A percentile compares a stretch with the other conserved stretches of the same genome.
These are phyloP conservation scores for Sphagnum tenellum DNA, from an alignment of 225 moss, liverwort and hornwort species.

Conservation along the genomic window DNA sequence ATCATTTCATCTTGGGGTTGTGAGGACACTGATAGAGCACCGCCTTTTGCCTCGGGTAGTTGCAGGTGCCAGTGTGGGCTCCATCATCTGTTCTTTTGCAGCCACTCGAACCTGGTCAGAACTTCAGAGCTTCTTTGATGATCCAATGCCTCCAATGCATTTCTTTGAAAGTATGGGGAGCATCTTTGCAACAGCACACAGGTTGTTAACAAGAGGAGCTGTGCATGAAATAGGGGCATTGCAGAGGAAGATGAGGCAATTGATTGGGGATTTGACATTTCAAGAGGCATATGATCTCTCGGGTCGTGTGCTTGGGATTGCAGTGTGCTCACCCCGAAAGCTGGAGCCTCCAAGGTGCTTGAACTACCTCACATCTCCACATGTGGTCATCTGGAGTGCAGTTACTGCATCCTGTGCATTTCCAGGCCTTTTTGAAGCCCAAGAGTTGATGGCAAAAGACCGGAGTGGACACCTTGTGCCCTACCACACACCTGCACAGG, in stretches of 20 bases:
- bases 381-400: slow-evolving; percentile 99
- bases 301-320: slow-evolving; percentile 89
- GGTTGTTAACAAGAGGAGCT: slow-evolving; percentile 85
- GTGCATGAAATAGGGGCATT: slow-evolving; percentile 82
- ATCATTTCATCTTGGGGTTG: slow-evolving; percentile 92
- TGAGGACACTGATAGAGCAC: slow-evolving; percentile 91
- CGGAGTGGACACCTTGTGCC: slow-evolving; percentile 86
- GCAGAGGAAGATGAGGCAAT: slow-evolving; percentile 92
- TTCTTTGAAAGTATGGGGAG: slow-evolving; percentile 99
- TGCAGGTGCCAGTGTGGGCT: slow-evolving; percentile 96
- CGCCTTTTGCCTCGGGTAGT: slow-evolving; percentile 82
- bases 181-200: slow-evolving; percentile 90
- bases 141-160: slow-evolving; percentile 82
- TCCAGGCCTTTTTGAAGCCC: slow-evolving; percentile 93
- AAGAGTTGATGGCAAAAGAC: slow-evolving; percentile 99
- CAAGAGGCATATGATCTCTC: slow-evolving; percentile 99
- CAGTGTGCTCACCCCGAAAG: slow-evolving; percentile 85
- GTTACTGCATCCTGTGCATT: slow-evolving; percentile 99
- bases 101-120: slow-evolving; percentile 97
- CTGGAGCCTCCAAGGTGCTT: slow-evolving; percentile 89
- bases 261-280: slow-evolving; percentile 94
- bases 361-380: slow-evolving; percentile 97
- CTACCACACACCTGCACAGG: slow-evolving; percentile 79
- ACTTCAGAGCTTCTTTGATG: slow-evolving; percentile 86
- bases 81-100: slow-evolving; percentile 91